phyloP scores from a whole-genome alignment of 169 alveolate genomes.

The Cryptosporidium ryanae region DNA sequence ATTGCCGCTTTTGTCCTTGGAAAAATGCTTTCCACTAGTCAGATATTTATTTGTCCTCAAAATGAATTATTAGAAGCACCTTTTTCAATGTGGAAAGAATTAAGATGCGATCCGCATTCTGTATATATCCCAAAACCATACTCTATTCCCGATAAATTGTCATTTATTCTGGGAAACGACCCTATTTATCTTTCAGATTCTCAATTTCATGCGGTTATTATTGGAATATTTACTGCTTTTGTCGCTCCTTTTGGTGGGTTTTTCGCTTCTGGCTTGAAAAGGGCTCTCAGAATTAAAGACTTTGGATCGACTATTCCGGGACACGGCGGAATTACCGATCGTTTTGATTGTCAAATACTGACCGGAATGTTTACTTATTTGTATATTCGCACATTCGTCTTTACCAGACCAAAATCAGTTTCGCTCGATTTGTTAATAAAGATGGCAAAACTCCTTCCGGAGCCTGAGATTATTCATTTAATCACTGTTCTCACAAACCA shows the following conservation, averaged over 20 bases:
- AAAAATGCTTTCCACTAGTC: slow-evolving; percentile 79
- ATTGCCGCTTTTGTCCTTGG: slow-evolving; percentile 77
- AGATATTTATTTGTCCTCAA: slow-evolving; percentile 91
- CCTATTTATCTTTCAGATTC: slow-evolving; percentile 79
- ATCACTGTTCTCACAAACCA: slow-evolving; percentile 35
- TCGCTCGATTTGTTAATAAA: slow-evolving; percentile 55
- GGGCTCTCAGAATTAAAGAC: slow-evolving; percentile 98
- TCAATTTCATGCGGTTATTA: slow-evolving; percentile 90
- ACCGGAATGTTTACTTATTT: slow-evolving; percentile 90
- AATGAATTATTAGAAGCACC: slow-evolving; percentile 79
- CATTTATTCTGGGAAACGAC: slow-evolving; percentile 27
- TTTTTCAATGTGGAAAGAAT: slow-evolving; percentile 86
- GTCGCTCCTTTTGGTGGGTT: slow-evolving; percentile 99
- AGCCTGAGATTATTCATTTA: slow-evolving; percentile 54
- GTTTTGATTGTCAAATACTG: slow-evolving; percentile 97
- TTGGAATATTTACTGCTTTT: slow-evolving; percentile 95
- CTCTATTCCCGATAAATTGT: slow-evolving; percentile 74
- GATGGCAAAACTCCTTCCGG: slow-evolving; percentile 61
- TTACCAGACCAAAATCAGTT: slow-evolving; percentile 65
- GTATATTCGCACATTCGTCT: slow-evolving; percentile 77
- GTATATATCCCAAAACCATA: slow-evolving; percentile 63
- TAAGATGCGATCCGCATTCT: slow-evolving; percentile 78
- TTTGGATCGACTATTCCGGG: slow-evolving; percentile 99
- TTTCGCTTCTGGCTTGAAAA: slow-evolving; percentile 99
- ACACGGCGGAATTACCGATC: slow-evolving; percentile 99